These are phyloP conservation scores for Phytomonas sp. DNA, from an alignment of 208 protist genomes.

Conservation along the genomic window DNA sequence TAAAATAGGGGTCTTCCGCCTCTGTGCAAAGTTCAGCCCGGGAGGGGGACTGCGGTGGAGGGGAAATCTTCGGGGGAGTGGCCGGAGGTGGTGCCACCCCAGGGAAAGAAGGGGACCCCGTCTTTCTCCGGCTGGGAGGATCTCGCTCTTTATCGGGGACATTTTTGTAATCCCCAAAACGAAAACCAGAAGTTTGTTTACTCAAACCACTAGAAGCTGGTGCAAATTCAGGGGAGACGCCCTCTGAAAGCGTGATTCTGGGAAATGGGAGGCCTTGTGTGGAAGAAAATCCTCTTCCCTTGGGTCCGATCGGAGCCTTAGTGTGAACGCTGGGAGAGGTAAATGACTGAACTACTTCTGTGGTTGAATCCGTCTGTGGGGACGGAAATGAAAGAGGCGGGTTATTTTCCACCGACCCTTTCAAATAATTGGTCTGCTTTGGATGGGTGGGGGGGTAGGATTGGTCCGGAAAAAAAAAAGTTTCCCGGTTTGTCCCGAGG, in stretches of 20 bases:
- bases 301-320: neutral
- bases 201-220: neutral
- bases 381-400: neutral
- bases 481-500: neutral
- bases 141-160: neutral
- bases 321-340: neutral
- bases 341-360: neutral
- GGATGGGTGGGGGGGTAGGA: neutral
- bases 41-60: too few relatives aligned
- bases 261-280: neutral
- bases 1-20: neutral
- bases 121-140: neutral
- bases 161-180: neutral
- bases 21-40: too few relatives aligned
- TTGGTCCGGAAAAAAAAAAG: neutral
- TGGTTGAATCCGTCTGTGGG: neutral
- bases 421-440: neutral
- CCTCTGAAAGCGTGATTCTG: neutral
- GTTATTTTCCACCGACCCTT: neutral
- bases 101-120: neutral
- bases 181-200: neutral
- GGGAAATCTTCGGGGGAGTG: too few relatives aligned
- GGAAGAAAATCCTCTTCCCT: neutral
- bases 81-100: neutral
- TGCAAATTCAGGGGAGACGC: neutral